Base-by-base conservation (phyloP, 345 rosid species). In the Sisymbrium altissimum region DNA sequence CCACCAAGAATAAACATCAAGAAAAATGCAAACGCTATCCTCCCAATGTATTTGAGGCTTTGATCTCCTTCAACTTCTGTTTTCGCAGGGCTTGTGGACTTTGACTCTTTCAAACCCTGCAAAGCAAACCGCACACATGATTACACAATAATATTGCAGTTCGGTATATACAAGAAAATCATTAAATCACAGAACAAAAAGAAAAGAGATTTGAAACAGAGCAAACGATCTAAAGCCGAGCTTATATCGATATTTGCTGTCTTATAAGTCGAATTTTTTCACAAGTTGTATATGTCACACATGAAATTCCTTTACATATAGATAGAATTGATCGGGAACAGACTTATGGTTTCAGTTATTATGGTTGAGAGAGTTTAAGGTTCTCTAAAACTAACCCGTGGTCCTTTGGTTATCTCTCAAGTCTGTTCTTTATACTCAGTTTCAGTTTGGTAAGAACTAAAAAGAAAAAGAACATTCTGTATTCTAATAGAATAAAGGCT, bases 1-100 rank as follows among this genome's bases (percentile, higher is more conserved):
- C 85, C 90, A 62, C 90, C 97, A 29, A 93, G 85, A 29, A 82
- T 40, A 70, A 89, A 90, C 76, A 90, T 85, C 39, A 91, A 54
- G 46, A 87, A 4, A 66, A 93, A 86, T 13, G 94, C 97, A 9
- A 87, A 1, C 7, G 83, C 13, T 81, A 90, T 88, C 71, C 90
- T 93, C 29, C 78, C 83, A 5, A 85, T 39, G 81, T 89, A 89
- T 55, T 25, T 70, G 12, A 70, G 52, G 56, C 76, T 71, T 64
- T 44, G 52, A 7, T 71, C 75, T 55, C 71, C 72, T 44, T 56
- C 71, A 3, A 5, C 17, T 27, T 46, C 71, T 3, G 75, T 58
- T 35, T 71, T 52, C 1, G 79, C 29, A 55, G 4, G 53, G 64
- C 14, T 76, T 39, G 21, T 32, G 5, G 73, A 59, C 41, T 19